Evolutionary conservation across 768 basidiomycete genomes (phyloP), one percentile per base, ranked within the genome.

Genomic region (Cubamyces sp.): DNA sequence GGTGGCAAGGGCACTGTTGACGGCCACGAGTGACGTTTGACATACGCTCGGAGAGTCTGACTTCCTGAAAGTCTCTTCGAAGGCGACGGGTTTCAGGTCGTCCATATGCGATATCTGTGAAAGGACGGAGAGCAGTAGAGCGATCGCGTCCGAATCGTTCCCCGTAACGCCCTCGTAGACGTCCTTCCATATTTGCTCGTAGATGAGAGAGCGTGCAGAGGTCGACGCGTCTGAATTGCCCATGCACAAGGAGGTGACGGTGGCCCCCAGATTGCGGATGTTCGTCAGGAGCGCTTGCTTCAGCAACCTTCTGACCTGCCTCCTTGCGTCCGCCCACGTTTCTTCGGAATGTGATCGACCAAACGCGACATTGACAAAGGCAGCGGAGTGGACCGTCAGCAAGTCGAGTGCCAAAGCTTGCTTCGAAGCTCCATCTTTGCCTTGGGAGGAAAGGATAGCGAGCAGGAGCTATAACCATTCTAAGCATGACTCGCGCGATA

Each of bases 101-200:
- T 92, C 90, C 30, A 95, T 71, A 71, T 93, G 88, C 9, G 89
- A 82, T 26, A 82, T 80, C 28, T 79, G 78, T 2, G 90, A 79
- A 7, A 90, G 74, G 1, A 86, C 76, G 30, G 79, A 74, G 41
- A 95, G 75, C 28, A 95, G 72, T 40, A 82, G 77, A 11, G 81
- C 81, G 23, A 88, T 77, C 1, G 82, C 90, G 34, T 83, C 79
- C 7, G 76, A 70, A 69, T 95, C 91, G 42, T 76, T 76, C 19
- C 82, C 78, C 47, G 82, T 80, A 4, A 94, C 71, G 6, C 77
- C 76, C 9, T 83, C 79, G 67, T 90, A 95, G 3, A 84, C 75
- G 65, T 80, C 82, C 54, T 74, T 77, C 96, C 96, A 98, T 34
- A 92, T 73, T 47, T 81, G 81, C 48, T 81, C 79, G 51, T 82